A percentile compares a stretch with the other conserved stretches of the same genome.
Conservation (phyloP, 805 yeast species). For the Ogataea pilisensis region DNA sequence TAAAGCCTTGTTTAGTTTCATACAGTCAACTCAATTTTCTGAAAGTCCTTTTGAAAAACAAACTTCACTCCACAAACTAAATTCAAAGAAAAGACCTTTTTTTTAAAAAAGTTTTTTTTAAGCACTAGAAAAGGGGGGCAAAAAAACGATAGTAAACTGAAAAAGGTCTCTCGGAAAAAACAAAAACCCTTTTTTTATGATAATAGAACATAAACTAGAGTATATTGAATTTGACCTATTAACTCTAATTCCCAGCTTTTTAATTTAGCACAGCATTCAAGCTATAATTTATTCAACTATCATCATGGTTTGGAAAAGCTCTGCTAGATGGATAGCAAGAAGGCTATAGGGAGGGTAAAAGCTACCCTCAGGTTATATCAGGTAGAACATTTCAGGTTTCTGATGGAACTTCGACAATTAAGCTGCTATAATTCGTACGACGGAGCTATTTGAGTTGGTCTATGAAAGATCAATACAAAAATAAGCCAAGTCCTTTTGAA, state of each 20-base stretch:
- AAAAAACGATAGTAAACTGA: not conserved
- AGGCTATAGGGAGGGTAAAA: too few relatives aligned
- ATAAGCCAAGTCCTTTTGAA: conserved; percentile 4
- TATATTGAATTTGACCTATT: too few relatives aligned
- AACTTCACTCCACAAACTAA: not conserved
- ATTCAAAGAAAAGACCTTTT: conserved; percentile 12
- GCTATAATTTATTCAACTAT: too few relatives aligned
- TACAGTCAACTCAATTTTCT: not conserved
- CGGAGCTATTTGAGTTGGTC: too few relatives aligned
- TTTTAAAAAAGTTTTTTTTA: conserved; percentile 1
- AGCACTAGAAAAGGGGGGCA: not conserved
- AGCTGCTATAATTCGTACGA: too few relatives aligned
- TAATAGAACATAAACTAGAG: too few relatives aligned
- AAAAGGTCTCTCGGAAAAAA: conserved; percentile 1
- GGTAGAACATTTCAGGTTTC: not conserved
- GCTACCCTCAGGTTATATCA: too few relatives aligned
- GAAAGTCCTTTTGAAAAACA: conserved; percentile 5
- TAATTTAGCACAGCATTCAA: not conserved
- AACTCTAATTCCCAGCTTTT: too few relatives aligned
- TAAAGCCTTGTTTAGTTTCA: not conserved
- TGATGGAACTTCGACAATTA: not conserved
- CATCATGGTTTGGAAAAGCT: too few relatives aligned
- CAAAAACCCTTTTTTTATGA: not conserved
- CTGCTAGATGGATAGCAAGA: too few relatives aligned
- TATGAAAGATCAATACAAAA: too few relatives aligned